Evolutionary conservation across 2,329 filamentous ascomycete species (phyloP), one percentile per base, ranked within the genome.

Genomic region (Elsinoe necatrix): DNA sequence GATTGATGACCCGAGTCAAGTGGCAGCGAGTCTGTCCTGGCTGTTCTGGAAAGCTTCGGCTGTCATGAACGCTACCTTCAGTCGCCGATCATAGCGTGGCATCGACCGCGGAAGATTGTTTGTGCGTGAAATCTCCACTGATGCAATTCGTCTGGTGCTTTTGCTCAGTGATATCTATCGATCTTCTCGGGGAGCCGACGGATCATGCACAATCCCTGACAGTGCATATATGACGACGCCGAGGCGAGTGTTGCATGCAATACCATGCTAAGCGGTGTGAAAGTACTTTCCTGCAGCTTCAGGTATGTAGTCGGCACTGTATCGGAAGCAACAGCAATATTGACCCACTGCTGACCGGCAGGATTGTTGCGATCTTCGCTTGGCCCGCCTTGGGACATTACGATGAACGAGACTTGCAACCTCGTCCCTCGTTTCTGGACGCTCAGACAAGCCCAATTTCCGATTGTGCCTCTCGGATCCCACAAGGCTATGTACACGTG

Each of bases 31-130:
- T 31, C 12, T 31, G 25, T 31, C 9, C 12, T 31, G 27, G 48
- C 29, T 23, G 7, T 52, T 52, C 29, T 52, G 48, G 48, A 52
- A 52, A 25, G 31, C 29, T 21, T 21, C 48, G 31, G 14, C 23
- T 39, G n/a, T 39, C 48, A 16, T 34, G 20, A 39, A 27, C 23
- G 43, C 21, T 25, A 18, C 12, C 43, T 48, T 7, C 18, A 12
- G 31, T 52, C 34, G 48, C 48, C 39, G 48, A 52, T 39, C 48
- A 11, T 52, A 29, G 48, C 48, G 48, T 52, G 48, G 41, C 29
- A 12, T 16, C 18, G 31, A 52, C 5, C 29, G 18, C 16, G 29
- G 29, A 35, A 52, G 23, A 50, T 50, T 34, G 25, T 50, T 50
- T 31, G 29, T 50, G 25, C 45, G 29, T 50, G 4, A 11, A 50